Percentiles rank a stretch among this genome's conserved stretches.
Conservation (phyloP, 2,329 filamentous ascomycete genomes). For the Periconia macrospinosa region DNA sequence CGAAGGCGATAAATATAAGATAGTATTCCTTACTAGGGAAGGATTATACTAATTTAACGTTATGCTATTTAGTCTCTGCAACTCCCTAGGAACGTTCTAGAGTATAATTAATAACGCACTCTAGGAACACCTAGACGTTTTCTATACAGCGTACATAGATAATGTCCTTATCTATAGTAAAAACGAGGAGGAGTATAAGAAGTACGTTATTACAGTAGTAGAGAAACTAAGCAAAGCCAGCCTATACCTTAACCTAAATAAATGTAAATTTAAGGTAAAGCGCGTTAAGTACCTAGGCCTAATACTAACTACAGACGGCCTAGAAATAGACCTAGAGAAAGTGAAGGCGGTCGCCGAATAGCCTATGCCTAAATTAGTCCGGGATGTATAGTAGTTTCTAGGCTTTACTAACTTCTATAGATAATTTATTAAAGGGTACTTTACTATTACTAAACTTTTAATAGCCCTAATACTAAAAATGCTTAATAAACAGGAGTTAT, state of each 20-base stretch:
- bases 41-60: conserved; percentile 24
- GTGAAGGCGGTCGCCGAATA: neutral
- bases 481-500: neutral
- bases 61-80: conserved; percentile 26
- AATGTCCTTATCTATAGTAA: conserved; percentile 2
- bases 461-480: neutral
- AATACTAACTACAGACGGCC: neutral
- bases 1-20: conserved; percentile 7
- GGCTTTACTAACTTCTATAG: conserved; percentile 28
- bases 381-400: conserved; percentile 28
- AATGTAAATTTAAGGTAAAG: neutral
- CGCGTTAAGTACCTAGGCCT: neutral
- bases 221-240: neutral
- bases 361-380: conserved; percentile 7
- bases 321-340: neutral
- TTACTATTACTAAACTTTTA: conserved; percentile 5
- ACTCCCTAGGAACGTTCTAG: conserved; percentile 18
- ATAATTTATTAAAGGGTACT: conserved; percentile 16
- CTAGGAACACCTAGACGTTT: conserved; percentile 11
- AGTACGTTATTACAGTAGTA: too few species aligned
- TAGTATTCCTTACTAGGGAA: conserved; percentile 14
- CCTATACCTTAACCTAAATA: neutral
- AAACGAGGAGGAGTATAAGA: neutral
- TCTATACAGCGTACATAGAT: conserved; percentile 12
- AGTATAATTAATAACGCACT: conserved; percentile 19